A percentile compares a stretch with the other conserved stretches of the same genome.
Evolutionary conservation across 352 stramenopile species (phyloP).

Genomic region (Peronospora tabacina): DNA sequence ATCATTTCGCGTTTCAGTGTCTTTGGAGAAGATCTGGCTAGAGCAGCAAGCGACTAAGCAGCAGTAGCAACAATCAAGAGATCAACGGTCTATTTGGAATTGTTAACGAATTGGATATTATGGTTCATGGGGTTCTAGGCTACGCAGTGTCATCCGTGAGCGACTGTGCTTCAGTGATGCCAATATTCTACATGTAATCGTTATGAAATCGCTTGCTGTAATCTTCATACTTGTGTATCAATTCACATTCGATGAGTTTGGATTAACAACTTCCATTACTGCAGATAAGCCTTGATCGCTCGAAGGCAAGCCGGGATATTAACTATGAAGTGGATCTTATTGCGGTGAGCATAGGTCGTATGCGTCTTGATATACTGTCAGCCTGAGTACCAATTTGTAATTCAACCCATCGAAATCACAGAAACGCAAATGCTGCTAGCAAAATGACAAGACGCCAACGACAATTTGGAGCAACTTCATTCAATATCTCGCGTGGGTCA

Average conservation of each 20-base stretch:
- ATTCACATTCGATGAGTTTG: background rate
- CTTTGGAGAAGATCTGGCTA: conserved; percentile 12
- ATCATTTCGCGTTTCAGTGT: conserved; percentile 18
- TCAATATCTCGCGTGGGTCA: conserved; percentile 21
- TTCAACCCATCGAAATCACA: conserved; percentile 22
- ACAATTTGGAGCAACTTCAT: conserved; percentile 22
- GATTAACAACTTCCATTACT: background rate
- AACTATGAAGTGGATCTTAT: conserved; percentile 23
- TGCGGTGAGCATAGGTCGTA: conserved; percentile 18
- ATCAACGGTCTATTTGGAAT: background rate
- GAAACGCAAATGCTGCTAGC: conserved; percentile 25
- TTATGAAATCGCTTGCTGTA: conserved; percentile 26
- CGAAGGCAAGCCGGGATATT: background rate
- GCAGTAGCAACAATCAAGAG: conserved; percentile 9
- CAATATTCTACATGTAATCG: conserved; percentile 20
- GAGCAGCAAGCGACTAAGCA: conserved; percentile 19
- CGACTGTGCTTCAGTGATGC: conserved; percentile 25
- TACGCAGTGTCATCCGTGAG: conserved; percentile 24
- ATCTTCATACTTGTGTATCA: no score
- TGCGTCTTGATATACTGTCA: conserved; percentile 23
- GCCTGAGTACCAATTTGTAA: conserved; percentile 27
- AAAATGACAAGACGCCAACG: conserved; percentile 21
- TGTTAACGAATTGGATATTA: background rate
- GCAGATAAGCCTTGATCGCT: conserved; percentile 14
- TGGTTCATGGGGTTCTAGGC: conserved; percentile 7